Evolutionary conservation across 2,329 filamentous ascomycete genomes (phyloP).

Genomic region (Neonectria hederae): DNA sequence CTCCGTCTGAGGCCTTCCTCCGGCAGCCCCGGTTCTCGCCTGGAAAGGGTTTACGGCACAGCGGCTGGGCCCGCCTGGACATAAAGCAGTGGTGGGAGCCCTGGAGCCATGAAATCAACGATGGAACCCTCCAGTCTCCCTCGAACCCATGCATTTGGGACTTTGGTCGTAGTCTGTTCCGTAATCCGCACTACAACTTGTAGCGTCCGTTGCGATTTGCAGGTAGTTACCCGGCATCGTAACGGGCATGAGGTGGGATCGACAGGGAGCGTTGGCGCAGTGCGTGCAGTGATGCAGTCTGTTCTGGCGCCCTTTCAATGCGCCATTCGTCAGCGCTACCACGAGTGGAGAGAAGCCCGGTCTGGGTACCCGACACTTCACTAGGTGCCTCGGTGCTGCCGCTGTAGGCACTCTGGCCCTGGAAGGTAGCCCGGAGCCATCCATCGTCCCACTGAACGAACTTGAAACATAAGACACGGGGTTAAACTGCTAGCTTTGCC

Average conservation of each 20-base stretch:
- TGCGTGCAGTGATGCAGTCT: neutral
- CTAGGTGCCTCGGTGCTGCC: neutral
- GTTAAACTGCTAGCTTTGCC: slow-evolving; percentile 1
- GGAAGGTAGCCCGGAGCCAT: neutral
- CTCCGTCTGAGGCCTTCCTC: neutral
- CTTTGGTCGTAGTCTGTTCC: slow-evolving; percentile 21
- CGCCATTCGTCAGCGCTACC: neutral
- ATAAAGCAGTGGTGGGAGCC: slow-evolving; percentile 17
- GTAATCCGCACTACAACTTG: neutral
- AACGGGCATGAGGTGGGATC: too few relatives aligned
- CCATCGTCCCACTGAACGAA: slow-evolving; percentile 20
- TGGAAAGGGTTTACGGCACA: slow-evolving; percentile 29
- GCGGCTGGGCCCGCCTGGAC: slow-evolving; percentile 40
- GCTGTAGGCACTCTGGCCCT: neutral
- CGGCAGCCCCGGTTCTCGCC: slow-evolving; percentile 26
- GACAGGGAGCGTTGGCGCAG: neutral
- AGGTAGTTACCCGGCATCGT: neutral
- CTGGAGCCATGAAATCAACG: neutral
- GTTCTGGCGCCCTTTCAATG: neutral
- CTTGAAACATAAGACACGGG: slow-evolving; percentile 18
- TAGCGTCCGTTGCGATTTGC: neutral
- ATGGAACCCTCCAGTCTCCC: neutral
- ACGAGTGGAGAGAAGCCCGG: neutral
- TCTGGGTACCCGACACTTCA: too few relatives aligned
- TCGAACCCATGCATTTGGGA: neutral